phyloP scores from a whole-genome alignment of 352 stramenopile species.

The Phytopythium chamaehyphon region DNA sequence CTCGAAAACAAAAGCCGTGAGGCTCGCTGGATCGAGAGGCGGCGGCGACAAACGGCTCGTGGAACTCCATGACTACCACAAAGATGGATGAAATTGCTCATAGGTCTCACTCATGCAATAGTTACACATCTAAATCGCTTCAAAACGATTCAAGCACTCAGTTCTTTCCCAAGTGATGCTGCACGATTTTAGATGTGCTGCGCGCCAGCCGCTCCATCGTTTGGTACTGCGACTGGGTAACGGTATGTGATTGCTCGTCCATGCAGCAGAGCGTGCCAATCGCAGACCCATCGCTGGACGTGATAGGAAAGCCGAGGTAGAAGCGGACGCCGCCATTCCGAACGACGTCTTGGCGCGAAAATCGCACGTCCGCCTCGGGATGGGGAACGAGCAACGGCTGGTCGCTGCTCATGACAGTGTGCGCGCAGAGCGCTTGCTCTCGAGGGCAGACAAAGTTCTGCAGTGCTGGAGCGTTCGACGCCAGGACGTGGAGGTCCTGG shows the following conservation, averaged over 20 bases:
- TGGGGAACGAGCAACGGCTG: constrained; percentile 49
- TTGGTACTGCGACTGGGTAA: constrained; percentile 54
- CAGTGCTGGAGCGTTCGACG: constrained; percentile 31
- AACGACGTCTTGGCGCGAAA: constrained; percentile 33
- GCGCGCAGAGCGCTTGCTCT: constrained; percentile 53
- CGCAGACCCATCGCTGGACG: constrained; percentile 21
- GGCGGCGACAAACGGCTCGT: not conserved
- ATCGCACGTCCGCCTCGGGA: constrained; percentile 57
- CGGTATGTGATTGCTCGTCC: constrained; percentile 30
- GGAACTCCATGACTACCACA: not conserved
- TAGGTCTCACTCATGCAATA: no score
- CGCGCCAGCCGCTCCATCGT: constrained; percentile 33
- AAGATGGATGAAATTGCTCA: no score
- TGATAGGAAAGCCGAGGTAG: constrained; percentile 63
- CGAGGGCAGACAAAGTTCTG: constrained; percentile 25
- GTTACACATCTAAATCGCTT: no score
- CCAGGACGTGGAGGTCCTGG: constrained; percentile 33
- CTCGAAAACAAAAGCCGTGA: constrained; percentile 13
- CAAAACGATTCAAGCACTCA: no score
- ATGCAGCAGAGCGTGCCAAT: constrained; percentile 57
- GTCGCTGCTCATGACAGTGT: constrained; percentile 46
- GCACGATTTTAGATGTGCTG: constrained; percentile 40
- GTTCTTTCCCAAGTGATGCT: constrained; percentile 9
- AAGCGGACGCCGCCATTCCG: constrained; percentile 37
- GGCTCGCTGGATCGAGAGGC: not conserved